Evolutionary conservation across 2,329 filamentous ascomycete species (phyloP), one percentile per base, ranked within the genome.

Genomic region (Aspergillus sp.): DNA sequence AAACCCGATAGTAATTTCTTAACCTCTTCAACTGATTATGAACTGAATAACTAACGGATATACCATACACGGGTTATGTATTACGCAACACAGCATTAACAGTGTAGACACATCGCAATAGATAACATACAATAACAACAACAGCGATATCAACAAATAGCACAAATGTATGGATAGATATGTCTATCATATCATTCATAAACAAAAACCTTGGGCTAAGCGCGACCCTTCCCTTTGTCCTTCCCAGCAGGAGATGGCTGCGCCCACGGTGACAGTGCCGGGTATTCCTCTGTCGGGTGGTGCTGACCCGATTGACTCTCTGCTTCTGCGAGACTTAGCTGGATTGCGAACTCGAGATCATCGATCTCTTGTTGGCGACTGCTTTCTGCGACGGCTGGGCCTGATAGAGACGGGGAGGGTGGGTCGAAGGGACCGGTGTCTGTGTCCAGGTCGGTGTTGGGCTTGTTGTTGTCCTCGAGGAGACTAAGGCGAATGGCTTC

Each of bases 321-420:
- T 0, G 81, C 85, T 67, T 88, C 86, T 0, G 81, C 85, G 53
- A 88, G 76, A 70, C 86, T 88, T 25, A 88, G 70, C 70, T 86
- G 85, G 62, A 88, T 74, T 0, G 86, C 86, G 69, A 86, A 85
- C 61, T 88, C 84, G 32, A 89, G 68, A 71, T 88, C 86, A 48
- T 81, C 80, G 63, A 84, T 74, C 67, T 86, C 83, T 41, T 75
- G 66, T 70, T 80, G 67, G 68, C 76, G 65, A 70, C 77, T 73
- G 64, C 77, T 70, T 63, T 73, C 75, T 17, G 73, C 65, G 58
- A 68, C 63, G 5, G 59, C 55, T 50, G 47, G 47, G 25, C 21
- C 15, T 1, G 60, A 50, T 13, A 62, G 63, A 19, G 61, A 47
- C 7, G 52, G 47, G 21, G 44, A 38, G 21, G 53, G 47, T 7